Percentiles rank a stretch among this genome's conserved stretches.
These are phyloP conservation scores for Intubia oerlemansii DNA, from an alignment of 2,329 filamentous ascomycete genomes.

Conservation along the genomic window DNA sequence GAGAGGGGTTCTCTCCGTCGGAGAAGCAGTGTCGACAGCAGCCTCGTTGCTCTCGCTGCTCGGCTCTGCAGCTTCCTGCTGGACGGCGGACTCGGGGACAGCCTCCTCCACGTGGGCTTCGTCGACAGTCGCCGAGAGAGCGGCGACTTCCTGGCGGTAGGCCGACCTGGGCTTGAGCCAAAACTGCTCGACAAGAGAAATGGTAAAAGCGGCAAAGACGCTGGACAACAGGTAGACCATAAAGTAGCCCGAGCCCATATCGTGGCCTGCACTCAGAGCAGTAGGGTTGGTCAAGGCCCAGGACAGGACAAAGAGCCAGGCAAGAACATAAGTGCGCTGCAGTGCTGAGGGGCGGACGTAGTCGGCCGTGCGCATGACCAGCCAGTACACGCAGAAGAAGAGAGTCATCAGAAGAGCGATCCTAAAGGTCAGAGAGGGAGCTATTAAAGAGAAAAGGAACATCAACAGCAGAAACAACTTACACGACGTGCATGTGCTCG, in stretches of 20 bases:
- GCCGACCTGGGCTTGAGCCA: conserved; percentile 48
- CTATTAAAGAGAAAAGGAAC: too few relatives aligned
- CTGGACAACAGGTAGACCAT: conserved; percentile 61
- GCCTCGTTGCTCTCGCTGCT: conserved; percentile 1
- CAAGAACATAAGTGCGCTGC: conserved; percentile 55
- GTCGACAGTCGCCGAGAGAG: too few relatives aligned
- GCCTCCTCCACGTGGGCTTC: background rate
- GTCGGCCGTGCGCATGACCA: conserved; percentile 57
- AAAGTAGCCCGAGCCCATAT: conserved; percentile 58
- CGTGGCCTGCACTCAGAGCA: conserved; percentile 30
- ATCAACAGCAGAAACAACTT: too few relatives aligned
- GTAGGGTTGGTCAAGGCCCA: too few relatives aligned
- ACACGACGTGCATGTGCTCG: conserved; percentile 68
- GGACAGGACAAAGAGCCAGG: conserved; percentile 63
- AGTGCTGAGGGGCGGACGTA: conserved; percentile 69
- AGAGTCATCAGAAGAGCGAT: conserved; percentile 74
- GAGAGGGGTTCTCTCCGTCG: conserved; percentile 33
- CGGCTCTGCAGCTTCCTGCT: background rate
- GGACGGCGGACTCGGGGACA: conserved; percentile 3
- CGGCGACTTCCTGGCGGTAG: conserved; percentile 31
- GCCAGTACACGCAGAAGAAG: conserved; percentile 69
- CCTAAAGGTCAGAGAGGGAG: too few relatives aligned
- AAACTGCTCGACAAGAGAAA: conserved; percentile 65
- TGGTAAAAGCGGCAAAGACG: conserved; percentile 50
- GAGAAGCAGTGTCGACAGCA: conserved; percentile 13